phyloP scores from a whole-genome alignment of 768 basidiomycete species.

The Leccinum sublutescens region DNA sequence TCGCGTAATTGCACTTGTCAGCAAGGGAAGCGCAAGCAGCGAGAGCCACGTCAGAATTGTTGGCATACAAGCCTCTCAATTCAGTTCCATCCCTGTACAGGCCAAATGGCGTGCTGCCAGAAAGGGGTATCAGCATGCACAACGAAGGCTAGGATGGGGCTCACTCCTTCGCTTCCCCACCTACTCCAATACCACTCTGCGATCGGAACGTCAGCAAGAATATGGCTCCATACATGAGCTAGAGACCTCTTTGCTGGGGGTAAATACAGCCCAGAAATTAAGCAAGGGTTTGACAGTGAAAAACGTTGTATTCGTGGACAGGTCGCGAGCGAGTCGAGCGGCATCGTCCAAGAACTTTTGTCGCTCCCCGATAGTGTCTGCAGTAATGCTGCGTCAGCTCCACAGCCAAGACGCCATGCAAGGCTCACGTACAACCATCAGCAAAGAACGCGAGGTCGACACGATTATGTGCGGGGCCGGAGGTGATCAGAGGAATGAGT shows the following conservation, averaged over 20 bases:
- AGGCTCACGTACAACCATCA: conserved; percentile 62
- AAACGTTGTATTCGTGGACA: conserved; percentile 70
- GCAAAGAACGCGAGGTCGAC: conserved; percentile 76
- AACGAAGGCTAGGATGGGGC: conserved; percentile 11
- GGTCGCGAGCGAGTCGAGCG: conserved; percentile 59
- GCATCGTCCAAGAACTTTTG: conserved; percentile 69
- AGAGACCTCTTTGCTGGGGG: conserved; percentile 67
- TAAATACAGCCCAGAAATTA: conserved; percentile 81
- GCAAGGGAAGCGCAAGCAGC: no score
- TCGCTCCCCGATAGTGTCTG: conserved; percentile 57
- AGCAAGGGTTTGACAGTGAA: conserved; percentile 70
- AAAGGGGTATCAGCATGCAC: neutral
- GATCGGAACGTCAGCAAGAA: conserved; percentile 8
- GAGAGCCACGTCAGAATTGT: no score
- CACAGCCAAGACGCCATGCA: neutral
- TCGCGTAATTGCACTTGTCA: no score
- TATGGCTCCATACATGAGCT: conserved; percentile 21
- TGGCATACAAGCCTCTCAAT: no score
- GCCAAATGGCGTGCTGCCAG: no score
- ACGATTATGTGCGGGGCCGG: conserved; percentile 63
- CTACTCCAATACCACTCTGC: conserved; percentile 68
- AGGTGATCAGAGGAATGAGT: conserved; percentile 53
- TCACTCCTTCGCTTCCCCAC: conserved; percentile 68
- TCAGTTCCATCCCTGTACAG: no score
- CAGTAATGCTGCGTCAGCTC: neutral